These are phyloP conservation scores for Microbotryum lychnidis-dioicae DNA, from an alignment of 1,284 basidiomycete species.

Conservation along the genomic window DNA sequence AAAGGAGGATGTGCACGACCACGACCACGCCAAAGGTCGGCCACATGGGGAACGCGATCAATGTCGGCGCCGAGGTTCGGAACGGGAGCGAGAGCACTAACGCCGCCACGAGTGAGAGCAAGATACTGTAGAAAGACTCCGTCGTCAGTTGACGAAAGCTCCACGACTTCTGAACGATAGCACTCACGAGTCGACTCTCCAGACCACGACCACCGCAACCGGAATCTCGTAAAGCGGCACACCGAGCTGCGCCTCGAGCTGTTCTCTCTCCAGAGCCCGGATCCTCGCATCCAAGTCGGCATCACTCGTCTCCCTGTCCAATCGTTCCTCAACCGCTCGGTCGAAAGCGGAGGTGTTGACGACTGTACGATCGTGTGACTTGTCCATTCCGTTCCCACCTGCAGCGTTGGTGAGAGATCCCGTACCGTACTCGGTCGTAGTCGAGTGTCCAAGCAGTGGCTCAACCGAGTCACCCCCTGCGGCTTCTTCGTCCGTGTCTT, in stretches of 20 bases:
- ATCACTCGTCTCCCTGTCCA: constrained; percentile 2
- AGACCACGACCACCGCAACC: constrained; percentile 23
- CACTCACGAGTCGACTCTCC: constrained; percentile 26
- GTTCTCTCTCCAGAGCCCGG: constrained; percentile 15
- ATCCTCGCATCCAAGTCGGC: constrained; percentile 14
- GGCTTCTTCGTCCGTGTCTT: not conserved
- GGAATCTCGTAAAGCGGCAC: constrained; percentile 29
- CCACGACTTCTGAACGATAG: no score
- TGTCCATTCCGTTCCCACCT: no score
- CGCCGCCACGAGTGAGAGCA: constrained; percentile 19
- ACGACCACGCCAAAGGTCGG: constrained; percentile 5
- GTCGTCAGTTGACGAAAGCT: no score
- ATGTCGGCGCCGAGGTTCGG: constrained; percentile 8
- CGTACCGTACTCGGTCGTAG: not conserved
- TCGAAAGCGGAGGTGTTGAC: not conserved
- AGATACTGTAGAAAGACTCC: not conserved
- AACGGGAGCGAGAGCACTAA: constrained; percentile 23
- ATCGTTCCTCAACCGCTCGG: not conserved
- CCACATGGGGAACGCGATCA: constrained; percentile 13
- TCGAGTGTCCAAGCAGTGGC: not conserved
- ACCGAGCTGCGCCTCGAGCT: constrained; percentile 26
- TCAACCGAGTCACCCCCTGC: not conserved
- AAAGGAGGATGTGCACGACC: not conserved
- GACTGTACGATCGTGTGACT: no score
- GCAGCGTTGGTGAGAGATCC: not conserved